phyloP scores from a whole-genome alignment of 106 monocot species.

The Dendrobium chrysotoxum region DNA sequence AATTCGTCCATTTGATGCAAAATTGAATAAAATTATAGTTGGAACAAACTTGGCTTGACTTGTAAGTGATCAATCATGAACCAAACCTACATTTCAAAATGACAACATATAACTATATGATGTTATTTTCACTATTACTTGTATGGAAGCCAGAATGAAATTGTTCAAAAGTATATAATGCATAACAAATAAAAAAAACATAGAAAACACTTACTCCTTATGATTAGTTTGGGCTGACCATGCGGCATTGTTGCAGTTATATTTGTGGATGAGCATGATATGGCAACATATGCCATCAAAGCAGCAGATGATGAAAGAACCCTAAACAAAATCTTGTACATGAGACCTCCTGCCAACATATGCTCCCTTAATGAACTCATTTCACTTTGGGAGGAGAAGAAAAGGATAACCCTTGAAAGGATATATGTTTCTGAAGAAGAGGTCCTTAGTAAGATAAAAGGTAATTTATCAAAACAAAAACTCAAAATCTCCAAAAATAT shows the following conservation, averaged over 20 bases:
- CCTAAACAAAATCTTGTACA: constrained; percentile 7
- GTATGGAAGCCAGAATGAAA: too few relatives aligned
- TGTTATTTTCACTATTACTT: too few relatives aligned
- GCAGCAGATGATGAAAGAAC: constrained; percentile 5
- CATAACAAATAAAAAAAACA: too few relatives aligned
- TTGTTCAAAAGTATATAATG: too few relatives aligned
- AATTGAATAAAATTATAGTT: too few relatives aligned
- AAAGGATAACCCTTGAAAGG: not conserved
- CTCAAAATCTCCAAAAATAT: not conserved
- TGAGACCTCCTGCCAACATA: constrained; percentile 8
- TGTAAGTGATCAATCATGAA: too few relatives aligned
- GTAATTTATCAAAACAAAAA: not conserved
- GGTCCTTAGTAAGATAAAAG: constrained; percentile 1
- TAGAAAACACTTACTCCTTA: too few relatives aligned
- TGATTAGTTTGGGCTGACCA: not conserved
- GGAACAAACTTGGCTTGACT: too few relatives aligned
- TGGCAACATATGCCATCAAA: constrained; percentile 2
- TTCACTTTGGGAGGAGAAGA: constrained; percentile 9
- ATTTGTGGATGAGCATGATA: constrained; percentile 9
- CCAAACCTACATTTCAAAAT: too few relatives aligned
- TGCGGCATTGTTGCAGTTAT: not conserved
- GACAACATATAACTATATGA: too few relatives aligned
- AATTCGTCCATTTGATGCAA: too few relatives aligned
- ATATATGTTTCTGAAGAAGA: constrained; percentile 9
- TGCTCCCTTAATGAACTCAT: not conserved